Percentiles rank a stretch among this genome's conserved stretches.
Conservation (phyloP, 108 stramenopile species). For the Discostella stelligeroides region DNA sequence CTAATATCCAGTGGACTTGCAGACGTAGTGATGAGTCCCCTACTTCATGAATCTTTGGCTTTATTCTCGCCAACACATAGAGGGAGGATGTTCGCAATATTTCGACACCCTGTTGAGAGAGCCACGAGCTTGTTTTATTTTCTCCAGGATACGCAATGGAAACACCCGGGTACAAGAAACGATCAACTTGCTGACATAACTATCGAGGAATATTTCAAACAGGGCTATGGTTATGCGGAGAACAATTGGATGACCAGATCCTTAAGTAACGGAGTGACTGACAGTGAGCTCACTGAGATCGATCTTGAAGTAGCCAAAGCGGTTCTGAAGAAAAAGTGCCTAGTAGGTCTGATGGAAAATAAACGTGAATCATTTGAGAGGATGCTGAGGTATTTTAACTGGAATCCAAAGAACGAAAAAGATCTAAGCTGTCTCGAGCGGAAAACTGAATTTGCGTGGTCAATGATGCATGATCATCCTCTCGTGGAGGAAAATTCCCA, state of each 20-base stretch:
- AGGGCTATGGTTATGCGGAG: constrained; percentile 24
- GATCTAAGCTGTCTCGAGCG: constrained; percentile 47
- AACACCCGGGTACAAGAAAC: constrained; percentile 12
- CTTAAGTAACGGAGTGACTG: constrained; percentile 34
- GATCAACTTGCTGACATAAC: constrained; percentile 48
- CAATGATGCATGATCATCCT: constrained; percentile 51
- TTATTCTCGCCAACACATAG: constrained; percentile 30
- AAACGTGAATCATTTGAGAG: constrained; percentile 50
- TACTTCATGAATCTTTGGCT: constrained; percentile 37
- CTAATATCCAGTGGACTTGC: constrained; percentile 39
- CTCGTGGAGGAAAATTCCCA: constrained; percentile 38
- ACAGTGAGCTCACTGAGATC: constrained; percentile 26
- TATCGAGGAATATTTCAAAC: constrained; percentile 35
- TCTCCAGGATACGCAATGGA: constrained; percentile 39
- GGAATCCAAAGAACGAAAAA: constrained; percentile 24
- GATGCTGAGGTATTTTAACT: constrained; percentile 49
- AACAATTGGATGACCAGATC: constrained; percentile 51
- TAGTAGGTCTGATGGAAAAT: constrained; percentile 48
- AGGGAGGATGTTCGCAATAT: constrained; percentile 42
- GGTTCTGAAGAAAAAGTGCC: constrained; percentile 46
- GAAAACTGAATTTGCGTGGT: constrained; percentile 53
- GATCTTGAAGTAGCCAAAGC: constrained; percentile 49
- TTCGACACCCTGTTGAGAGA: constrained; percentile 54
- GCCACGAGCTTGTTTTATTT: constrained; percentile 50
- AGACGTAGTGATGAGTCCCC: constrained; percentile 46